A percentile compares a stretch with the other conserved stretches of the same genome.
These are phyloP conservation scores for Diaporthe ilicicola DNA, from an alignment of 2,329 filamentous ascomycete species.

Conservation along the genomic window DNA sequence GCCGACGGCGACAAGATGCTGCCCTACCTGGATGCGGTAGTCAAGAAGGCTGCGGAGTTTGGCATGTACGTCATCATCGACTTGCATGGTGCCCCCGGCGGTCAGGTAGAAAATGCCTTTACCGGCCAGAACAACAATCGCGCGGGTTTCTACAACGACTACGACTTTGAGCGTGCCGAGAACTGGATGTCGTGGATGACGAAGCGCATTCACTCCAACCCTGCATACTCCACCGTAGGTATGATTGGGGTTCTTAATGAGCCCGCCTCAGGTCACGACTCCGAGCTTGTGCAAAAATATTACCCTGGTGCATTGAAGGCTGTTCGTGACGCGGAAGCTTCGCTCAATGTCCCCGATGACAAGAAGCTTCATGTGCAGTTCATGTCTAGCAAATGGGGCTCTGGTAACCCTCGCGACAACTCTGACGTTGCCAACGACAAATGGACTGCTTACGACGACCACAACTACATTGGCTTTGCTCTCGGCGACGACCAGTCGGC, in stretches of 20 bases:
- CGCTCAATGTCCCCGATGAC: constrained; percentile 35
- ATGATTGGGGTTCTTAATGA: constrained; percentile 69
- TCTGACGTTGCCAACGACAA: neutral
- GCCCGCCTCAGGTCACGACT: constrained; percentile 51
- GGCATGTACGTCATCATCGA: neutral
- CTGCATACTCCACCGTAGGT: constrained; percentile 49
- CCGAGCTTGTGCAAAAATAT: constrained; percentile 34
- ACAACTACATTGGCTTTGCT: neutral
- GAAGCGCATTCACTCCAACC: constrained; percentile 51
- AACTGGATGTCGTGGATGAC: constrained; percentile 66
- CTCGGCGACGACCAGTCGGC: neutral
- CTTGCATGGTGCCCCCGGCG: neutral
- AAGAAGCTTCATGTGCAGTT: constrained; percentile 61
- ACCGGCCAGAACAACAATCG: constrained; percentile 33
- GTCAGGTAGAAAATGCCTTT: neutral
- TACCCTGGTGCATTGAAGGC: neutral
- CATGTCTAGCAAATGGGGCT: constrained; percentile 62
- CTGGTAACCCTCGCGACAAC: constrained; percentile 54
- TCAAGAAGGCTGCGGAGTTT: neutral
- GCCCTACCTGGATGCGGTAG: neutral
- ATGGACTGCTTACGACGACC: neutral
- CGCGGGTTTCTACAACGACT: constrained; percentile 64
- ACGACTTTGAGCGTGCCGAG: constrained; percentile 64
- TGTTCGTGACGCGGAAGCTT: neutral
- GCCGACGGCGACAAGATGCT: constrained; percentile 48